These are phyloP conservation scores for Verticillium klebahnii DNA, from an alignment of 2,329 filamentous ascomycete species.

Conservation along the genomic window DNA sequence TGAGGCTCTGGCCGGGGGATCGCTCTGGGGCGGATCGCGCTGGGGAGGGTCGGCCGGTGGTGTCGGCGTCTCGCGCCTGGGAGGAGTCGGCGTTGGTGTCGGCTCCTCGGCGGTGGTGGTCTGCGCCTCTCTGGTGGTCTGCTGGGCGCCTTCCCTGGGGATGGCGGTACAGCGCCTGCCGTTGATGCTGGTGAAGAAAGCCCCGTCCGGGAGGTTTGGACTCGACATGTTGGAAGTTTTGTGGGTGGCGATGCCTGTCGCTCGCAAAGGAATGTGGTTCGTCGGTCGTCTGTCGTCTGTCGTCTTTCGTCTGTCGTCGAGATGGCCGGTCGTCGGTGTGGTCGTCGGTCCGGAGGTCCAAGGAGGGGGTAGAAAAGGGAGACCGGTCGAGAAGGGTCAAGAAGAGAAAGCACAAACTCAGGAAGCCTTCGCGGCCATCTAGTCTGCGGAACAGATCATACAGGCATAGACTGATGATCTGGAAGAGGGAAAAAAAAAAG, in stretches of 20 bases:
- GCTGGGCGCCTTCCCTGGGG: constrained; percentile 26
- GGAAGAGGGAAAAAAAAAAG: not conserved
- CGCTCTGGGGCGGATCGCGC: not conserved
- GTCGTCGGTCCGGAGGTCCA: not conserved
- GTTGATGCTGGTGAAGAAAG: constrained; percentile 43
- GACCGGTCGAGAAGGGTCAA: not conserved
- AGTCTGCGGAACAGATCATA: constrained; percentile 3
- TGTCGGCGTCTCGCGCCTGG: not conserved
- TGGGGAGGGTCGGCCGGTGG: not conserved
- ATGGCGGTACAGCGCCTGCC: constrained; percentile 51
- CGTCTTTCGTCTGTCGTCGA: not conserved
- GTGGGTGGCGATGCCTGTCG: not conserved
- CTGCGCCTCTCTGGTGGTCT: constrained; percentile 6
- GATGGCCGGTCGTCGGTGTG: not conserved
- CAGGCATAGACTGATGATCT: constrained; percentile 2
- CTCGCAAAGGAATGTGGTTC: constrained; percentile 13
- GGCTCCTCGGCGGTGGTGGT: not conserved
- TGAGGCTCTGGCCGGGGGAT: not conserved
- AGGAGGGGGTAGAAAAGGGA: not conserved
- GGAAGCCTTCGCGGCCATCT: constrained; percentile 1
- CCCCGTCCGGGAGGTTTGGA: constrained; percentile 37
- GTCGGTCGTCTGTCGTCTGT: not conserved
- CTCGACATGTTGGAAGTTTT: constrained; percentile 33
- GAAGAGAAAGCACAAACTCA: not conserved
- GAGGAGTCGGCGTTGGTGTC: not conserved